phyloP scores from a whole-genome alignment of 768 basidiomycete species.

The Russula earlei region DNA sequence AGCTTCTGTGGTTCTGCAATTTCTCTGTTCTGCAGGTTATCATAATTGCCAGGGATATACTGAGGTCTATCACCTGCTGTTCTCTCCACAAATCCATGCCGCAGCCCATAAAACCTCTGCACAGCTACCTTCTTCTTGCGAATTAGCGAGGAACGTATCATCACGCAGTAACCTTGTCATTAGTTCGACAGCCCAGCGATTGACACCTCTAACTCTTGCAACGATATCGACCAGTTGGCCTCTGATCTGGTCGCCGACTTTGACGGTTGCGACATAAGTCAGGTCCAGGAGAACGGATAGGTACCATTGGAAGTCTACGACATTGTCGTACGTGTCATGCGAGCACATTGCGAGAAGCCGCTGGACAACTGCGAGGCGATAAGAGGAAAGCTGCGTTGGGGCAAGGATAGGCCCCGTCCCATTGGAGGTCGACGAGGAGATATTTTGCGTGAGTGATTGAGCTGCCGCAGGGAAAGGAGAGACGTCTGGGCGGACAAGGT shows the following conservation, averaged over 20 bases:
- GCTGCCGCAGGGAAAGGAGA: conserved; percentile 48
- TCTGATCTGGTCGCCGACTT: conserved; percentile 68
- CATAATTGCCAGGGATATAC: background rate
- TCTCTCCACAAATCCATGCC: conserved; percentile 95
- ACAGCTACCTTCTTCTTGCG: conserved; percentile 62
- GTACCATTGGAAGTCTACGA: conserved; percentile 96
- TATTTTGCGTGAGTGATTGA: conserved; percentile 42
- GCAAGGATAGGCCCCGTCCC: conserved; percentile 31
- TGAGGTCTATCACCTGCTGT: conserved; percentile 50
- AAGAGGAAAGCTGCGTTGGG: conserved; percentile 69
- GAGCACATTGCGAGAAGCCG: conserved; percentile 84
- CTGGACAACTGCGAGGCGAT: conserved; percentile 75
- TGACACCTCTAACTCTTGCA: conserved; percentile 65
- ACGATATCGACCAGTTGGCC: conserved; percentile 84
- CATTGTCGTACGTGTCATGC: conserved; percentile 72
- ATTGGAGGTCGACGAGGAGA: conserved; percentile 34
- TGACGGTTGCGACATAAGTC: conserved; percentile 74
- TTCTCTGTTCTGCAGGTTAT: conserved; percentile 39
- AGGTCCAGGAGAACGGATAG: conserved; percentile 90
- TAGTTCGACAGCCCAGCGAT: conserved; percentile 73
- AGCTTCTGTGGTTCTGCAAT: conserved; percentile 70
- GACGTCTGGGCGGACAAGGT: conserved; percentile 59
- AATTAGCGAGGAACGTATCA: conserved; percentile 59
- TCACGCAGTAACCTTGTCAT: conserved; percentile 79
- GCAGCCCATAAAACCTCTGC: conserved; percentile 87